Evolutionary conservation across 768 basidiomycete species (phyloP).

Genomic region (Pleurotus cornucopiae): DNA sequence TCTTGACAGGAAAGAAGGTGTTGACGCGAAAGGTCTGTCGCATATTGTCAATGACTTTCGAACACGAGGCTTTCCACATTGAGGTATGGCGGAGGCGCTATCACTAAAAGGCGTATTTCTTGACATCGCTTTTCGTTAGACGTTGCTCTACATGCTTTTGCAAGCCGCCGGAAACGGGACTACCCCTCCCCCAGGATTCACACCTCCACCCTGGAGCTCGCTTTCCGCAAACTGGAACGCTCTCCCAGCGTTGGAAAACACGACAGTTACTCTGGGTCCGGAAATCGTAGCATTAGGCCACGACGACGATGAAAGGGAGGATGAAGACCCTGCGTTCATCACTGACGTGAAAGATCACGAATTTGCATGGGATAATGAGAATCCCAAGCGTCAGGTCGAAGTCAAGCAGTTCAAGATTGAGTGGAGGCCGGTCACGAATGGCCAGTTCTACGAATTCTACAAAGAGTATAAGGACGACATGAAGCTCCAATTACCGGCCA

Average conservation of each 20-base stretch:
- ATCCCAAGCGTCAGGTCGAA: slow-evolving; percentile 56
- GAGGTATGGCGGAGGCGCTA: slow-evolving; percentile 34
- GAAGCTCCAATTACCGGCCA: slow-evolving; percentile 55
- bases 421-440: slow-evolving; percentile 86
- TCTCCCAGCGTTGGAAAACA: slow-evolving; percentile 33
- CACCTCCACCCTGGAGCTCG: slow-evolving; percentile 65
- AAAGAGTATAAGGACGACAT: slow-evolving; percentile 28
- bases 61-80: slow-evolving; percentile 86
- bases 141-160: slow-evolving; percentile 90
- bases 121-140: slow-evolving; percentile 27
- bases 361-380: slow-evolving; percentile 96
- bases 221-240: slow-evolving; percentile 47
- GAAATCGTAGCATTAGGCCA: slow-evolving; percentile 68
- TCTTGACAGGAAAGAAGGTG: slow-evolving; percentile 44
- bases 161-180: slow-evolving; percentile 79
- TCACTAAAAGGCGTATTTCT: neutral
- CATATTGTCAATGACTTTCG: slow-evolving; percentile 85
- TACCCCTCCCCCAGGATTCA: slow-evolving; percentile 72
- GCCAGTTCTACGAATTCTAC: slow-evolving; percentile 75
- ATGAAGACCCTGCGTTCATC: slow-evolving; percentile 30
- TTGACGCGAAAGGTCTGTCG: slow-evolving; percentile 68
- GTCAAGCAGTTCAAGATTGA: slow-evolving; percentile 74
- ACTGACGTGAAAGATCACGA: slow-evolving; percentile 50
- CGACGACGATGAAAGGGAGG: slow-evolving; percentile 75
- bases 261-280: slow-evolving; percentile 56